A percentile compares a stretch with the other conserved stretches of the same genome.
Conservation (phyloP, 768 basidiomycete genomes). For the Agaricus sinodeliciosus region DNA sequence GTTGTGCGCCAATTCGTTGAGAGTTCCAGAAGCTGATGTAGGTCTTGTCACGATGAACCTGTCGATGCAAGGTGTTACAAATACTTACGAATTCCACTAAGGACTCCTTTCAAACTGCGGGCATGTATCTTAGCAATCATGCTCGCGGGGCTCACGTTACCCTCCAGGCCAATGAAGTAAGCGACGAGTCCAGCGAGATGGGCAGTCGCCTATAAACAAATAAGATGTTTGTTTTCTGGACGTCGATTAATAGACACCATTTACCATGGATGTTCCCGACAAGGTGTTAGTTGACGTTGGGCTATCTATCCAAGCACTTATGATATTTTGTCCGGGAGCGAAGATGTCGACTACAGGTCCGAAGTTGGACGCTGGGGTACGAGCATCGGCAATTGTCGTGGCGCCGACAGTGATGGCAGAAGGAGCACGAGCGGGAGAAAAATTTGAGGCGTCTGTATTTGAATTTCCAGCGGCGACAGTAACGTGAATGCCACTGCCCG, state of each 20-base stretch:
- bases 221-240: not conserved
- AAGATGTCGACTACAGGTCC: constrained; percentile 28
- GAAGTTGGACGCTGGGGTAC: constrained; percentile 27
- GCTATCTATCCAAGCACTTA: constrained; percentile 19
- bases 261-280: constrained; percentile 23
- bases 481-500: constrained; percentile 22
- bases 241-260: not conserved
- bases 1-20: no score
- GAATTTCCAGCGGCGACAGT: constrained; percentile 25
- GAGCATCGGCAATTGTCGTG: constrained; percentile 20
- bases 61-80: not conserved
- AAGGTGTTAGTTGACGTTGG: constrained; percentile 18
- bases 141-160: constrained; percentile 25
- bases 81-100: constrained; percentile 24
- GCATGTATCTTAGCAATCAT: constrained; percentile 21
- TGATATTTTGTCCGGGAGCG: constrained; percentile 24
- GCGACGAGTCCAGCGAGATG: constrained; percentile 33
- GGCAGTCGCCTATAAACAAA: constrained; percentile 17
- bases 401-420: constrained; percentile 28
- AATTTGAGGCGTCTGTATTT: constrained; percentile 18
- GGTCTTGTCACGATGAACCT: no score
- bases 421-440: constrained; percentile 25
- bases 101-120: constrained; percentile 21
- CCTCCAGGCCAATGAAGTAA: constrained; percentile 25
- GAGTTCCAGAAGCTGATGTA: no score